These are phyloP conservation scores for Hericium coralloides DNA, from an alignment of 768 basidiomycete genomes.

Conservation along the genomic window DNA sequence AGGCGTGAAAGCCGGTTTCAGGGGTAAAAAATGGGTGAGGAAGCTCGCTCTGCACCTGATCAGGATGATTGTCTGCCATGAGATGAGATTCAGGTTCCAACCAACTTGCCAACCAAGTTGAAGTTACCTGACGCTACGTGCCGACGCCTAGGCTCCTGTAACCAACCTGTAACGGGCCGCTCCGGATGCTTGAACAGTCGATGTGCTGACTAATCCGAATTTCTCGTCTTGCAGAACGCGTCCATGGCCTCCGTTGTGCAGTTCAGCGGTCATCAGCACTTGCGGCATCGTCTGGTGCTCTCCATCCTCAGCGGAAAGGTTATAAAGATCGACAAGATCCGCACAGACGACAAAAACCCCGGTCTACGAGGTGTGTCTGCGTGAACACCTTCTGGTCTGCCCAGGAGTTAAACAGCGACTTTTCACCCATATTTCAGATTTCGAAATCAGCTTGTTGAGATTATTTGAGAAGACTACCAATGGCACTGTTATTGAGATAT, in stretches of 20 bases:
- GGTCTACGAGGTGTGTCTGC: constrained; percentile 69
- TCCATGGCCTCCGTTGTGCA: constrained; percentile 40
- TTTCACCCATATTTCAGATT: constrained; percentile 42
- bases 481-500: constrained; percentile 92
- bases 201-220: not conserved
- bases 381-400: not conserved
- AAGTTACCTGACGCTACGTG: too few species aligned
- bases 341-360: constrained; percentile 88
- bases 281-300: constrained; percentile 81
- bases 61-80: too few species aligned
- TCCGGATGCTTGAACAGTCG: not conserved
- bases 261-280: constrained; percentile 74
- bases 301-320: constrained; percentile 83
- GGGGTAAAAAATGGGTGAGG: too few species aligned
- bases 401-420: not conserved
- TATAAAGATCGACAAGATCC: constrained; percentile 79
- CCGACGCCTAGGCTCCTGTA: too few species aligned
- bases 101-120: too few species aligned
- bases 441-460: constrained; percentile 84
- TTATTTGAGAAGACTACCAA: constrained; percentile 88
- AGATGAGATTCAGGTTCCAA: too few species aligned
- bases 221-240: not conserved
- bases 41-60: too few species aligned
- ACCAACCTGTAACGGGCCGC: not conserved
- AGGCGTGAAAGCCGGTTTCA: too few species aligned